Evolutionary conservation across 2,329 filamentous ascomycete genomes (phyloP).

Genomic region (Fusarium luffae): DNA sequence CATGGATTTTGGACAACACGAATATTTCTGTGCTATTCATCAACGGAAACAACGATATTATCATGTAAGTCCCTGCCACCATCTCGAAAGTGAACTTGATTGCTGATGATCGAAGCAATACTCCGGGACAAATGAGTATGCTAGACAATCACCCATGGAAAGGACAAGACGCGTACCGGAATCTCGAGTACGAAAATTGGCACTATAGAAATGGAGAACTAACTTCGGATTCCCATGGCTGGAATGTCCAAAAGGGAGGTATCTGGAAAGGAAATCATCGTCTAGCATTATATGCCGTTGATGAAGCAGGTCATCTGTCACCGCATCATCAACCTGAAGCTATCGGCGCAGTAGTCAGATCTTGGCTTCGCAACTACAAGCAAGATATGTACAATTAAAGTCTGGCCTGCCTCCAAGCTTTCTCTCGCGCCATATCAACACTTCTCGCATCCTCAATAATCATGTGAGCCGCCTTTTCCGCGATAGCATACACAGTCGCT

Average conservation of each 20-base stretch:
- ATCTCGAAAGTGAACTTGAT: no score
- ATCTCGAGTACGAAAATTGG: neutral
- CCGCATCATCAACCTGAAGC: constrained; percentile 25
- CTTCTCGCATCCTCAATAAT: constrained; percentile 34
- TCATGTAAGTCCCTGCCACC: constrained; percentile 20
- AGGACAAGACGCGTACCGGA: neutral
- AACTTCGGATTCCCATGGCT: neutral
- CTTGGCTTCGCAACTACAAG: constrained; percentile 15
- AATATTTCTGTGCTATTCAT: constrained; percentile 13
- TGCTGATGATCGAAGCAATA: no score
- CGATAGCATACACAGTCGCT: constrained; percentile 53
- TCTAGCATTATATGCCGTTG: constrained; percentile 27
- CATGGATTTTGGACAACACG: constrained; percentile 18
- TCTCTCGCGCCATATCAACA: neutral
- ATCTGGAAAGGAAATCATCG: constrained; percentile 28
- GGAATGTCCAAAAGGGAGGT: constrained; percentile 6
- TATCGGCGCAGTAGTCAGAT: constrained; percentile 3
- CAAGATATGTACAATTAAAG: neutral
- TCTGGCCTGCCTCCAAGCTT: neutral
- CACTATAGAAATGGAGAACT: constrained; percentile 16
- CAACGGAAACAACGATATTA: constrained; percentile 26
- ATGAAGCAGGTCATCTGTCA: constrained; percentile 27
- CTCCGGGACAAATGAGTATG: constrained; percentile 31
- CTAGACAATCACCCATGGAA: constrained; percentile 18
- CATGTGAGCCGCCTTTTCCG: constrained; percentile 47